phyloP scores from a whole-genome alignment of 2,329 filamentous ascomycete species.

The Colletotrichum echinochloae region DNA sequence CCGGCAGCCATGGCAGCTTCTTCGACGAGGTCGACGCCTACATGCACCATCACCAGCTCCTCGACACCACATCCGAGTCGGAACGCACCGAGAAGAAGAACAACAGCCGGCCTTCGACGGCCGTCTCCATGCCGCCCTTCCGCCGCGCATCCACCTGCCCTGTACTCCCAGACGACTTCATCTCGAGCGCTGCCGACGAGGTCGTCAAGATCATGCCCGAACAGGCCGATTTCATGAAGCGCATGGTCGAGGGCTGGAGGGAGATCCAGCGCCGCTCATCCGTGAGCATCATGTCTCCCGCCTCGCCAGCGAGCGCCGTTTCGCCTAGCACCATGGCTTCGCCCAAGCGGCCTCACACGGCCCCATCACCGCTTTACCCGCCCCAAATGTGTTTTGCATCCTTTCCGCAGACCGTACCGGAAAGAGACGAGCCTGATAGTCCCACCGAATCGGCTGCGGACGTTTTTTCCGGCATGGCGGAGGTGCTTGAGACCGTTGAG shows the following conservation, averaged over 20 bases:
- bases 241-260: conserved; percentile 35
- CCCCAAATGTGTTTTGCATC: conserved; percentile 29
- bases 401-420: conserved; percentile 25
- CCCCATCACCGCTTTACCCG: conserved; percentile 17
- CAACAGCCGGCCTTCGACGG: conserved; percentile 19
- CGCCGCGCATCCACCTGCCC: conserved; percentile 31
- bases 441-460: conserved; percentile 16
- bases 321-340: neutral
- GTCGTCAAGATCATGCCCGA: conserved; percentile 38
- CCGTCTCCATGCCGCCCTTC: conserved; percentile 29
- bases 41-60: neutral
- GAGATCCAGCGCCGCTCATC: conserved; percentile 32
- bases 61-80: conserved; percentile 15
- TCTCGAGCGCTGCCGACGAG: conserved; percentile 34
- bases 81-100: conserved; percentile 15
- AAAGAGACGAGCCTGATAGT: conserved; percentile 25
- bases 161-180: conserved; percentile 23
- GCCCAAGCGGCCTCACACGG: conserved; percentile 30
- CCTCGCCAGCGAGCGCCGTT: neutral
- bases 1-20: conserved; percentile 24
- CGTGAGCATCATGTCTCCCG: conserved; percentile 10
- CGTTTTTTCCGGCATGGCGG: conserved; percentile 1
- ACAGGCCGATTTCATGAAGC: conserved; percentile 37
- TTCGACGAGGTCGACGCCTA: conserved; percentile 15
- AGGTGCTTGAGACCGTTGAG: conserved; percentile 19